phyloP scores from a whole-genome alignment of 257 asterid species.

The Cynanchum wilfordii region DNA sequence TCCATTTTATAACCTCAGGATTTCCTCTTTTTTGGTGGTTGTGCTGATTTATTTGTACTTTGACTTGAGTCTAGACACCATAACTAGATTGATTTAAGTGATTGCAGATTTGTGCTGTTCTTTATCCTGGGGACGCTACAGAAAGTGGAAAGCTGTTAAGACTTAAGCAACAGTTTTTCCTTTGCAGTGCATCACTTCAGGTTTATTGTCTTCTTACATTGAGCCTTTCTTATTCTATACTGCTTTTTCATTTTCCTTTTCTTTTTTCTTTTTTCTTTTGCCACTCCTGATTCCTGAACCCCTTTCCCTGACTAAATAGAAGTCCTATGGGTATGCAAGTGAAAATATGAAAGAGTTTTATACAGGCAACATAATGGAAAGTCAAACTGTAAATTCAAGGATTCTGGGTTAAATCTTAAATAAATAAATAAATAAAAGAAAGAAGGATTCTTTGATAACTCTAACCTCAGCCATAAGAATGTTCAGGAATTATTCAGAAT shows the following conservation, averaged over 20 bases:
- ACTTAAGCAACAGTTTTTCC: slow-evolving; percentile 93
- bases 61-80: neutral
- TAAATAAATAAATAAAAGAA: too few relatives aligned
- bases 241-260: neutral
- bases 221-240: neutral
- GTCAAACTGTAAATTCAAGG: neutral
- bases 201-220: slow-evolving; percentile 31
- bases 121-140: slow-evolving; percentile 98
- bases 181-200: slow-evolving; percentile 99
- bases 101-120: slow-evolving; percentile 91
- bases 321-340: neutral
- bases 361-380: neutral
- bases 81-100: neutral
- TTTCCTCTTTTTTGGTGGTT: slow-evolving; percentile 9
- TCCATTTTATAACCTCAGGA: neutral
- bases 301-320: neutral
- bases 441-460: neutral
- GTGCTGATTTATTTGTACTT: neutral
- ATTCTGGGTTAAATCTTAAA: neutral
- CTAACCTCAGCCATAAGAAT: neutral
- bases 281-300: neutral
- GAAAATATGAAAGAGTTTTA: neutral
- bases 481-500: neutral
- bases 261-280: neutral
- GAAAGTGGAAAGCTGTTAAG: slow-evolving; percentile 88